A percentile compares a stretch with the other conserved stretches of the same genome.
Conservation (phyloP, 1,139 yeast genomes). For the Yamadazyma pseudoaaseri region DNA sequence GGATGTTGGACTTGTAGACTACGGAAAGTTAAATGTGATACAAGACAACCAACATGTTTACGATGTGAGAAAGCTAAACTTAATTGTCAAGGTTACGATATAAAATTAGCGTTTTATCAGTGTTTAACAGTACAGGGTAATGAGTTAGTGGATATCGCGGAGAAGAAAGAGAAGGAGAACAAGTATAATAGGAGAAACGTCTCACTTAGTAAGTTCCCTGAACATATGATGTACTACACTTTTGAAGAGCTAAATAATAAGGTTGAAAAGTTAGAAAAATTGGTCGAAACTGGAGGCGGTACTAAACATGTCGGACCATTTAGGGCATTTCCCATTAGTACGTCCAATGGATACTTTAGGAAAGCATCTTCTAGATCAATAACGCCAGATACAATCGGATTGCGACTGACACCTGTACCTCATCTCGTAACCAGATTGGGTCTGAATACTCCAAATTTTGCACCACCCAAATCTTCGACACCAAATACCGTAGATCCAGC, state of each 20-base stretch:
- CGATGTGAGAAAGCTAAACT: conserved; percentile 44
- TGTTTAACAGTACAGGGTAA: conserved; percentile 26
- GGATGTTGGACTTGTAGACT: conserved; percentile 57
- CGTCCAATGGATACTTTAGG: not conserved
- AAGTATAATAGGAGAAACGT: conserved; percentile 38
- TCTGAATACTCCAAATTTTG: not conserved
- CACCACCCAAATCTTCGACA: not conserved
- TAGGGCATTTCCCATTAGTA: conserved; percentile 13
- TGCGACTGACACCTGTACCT: too few relatives aligned
- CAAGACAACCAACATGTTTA: conserved; percentile 37
- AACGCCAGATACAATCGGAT: not conserved
- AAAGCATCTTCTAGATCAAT: not conserved
- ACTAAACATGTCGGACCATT: conserved; percentile 33
- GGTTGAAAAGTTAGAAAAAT: conserved; percentile 27
- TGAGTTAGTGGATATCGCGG: conserved; percentile 20
- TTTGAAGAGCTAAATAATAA: conserved; percentile 26
- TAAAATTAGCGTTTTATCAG: conserved; percentile 42
- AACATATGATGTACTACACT: conserved; percentile 30
- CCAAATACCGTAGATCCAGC: not conserved
- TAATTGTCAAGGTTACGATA: conserved; percentile 41
- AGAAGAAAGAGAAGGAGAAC: conserved; percentile 20
- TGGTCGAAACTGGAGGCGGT: conserved; percentile 9
- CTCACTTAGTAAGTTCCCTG: conserved; percentile 35
- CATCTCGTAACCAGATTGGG: too few relatives aligned
- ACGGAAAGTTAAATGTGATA: conserved; percentile 52